A percentile compares a stretch with the other conserved stretches of the same genome.
Conservation (phyloP, 768 basidiomycete species). For the Suillus subaureus region DNA sequence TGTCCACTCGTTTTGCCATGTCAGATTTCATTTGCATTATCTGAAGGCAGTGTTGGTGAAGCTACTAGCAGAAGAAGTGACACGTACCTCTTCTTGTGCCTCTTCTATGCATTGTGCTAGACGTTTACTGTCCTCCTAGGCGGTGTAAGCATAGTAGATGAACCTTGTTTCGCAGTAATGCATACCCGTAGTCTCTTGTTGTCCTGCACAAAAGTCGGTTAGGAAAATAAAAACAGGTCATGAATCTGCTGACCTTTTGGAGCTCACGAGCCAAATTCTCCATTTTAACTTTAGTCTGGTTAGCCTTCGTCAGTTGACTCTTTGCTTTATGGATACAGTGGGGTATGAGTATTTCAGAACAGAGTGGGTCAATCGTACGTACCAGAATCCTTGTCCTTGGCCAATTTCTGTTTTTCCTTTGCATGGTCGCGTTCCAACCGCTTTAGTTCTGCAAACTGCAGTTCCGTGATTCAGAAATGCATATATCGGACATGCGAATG, state of each 20-base stretch:
- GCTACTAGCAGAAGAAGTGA: conserved; percentile 1
- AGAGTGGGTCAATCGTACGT: conserved; percentile 20
- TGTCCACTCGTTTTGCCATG: conserved; percentile 78
- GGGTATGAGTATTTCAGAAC: conserved; percentile 19
- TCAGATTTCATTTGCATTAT: conserved; percentile 81
- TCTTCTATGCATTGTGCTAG: conserved; percentile 81
- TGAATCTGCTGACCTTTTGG: conserved; percentile 64
- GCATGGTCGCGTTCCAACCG: conserved; percentile 85
- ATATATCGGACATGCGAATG: conserved; percentile 23
- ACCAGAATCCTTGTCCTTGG: conserved; percentile 92
- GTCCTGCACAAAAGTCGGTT: conserved; percentile 52
- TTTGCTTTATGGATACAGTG: conserved; percentile 55
- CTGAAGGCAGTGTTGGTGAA: conserved; percentile 36
- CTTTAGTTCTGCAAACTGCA: conserved; percentile 86
- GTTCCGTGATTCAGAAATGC: conserved; percentile 14
- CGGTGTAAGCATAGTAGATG: conserved; percentile 23
- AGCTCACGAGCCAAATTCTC: conserved; percentile 88
- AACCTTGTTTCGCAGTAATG: conserved; percentile 9
- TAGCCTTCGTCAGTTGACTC: conserved; percentile 82
- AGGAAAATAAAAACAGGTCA: conserved; percentile 18
- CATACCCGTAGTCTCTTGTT: conserved; percentile 86
- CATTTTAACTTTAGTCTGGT: conserved; percentile 87
- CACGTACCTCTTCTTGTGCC: conserved; percentile 76
- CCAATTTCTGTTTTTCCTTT: conserved; percentile 89
- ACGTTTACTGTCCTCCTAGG: conserved; percentile 83